phyloP scores from a whole-genome alignment of 306 rosid genomes.

The Casuarina equisetifolia region DNA sequence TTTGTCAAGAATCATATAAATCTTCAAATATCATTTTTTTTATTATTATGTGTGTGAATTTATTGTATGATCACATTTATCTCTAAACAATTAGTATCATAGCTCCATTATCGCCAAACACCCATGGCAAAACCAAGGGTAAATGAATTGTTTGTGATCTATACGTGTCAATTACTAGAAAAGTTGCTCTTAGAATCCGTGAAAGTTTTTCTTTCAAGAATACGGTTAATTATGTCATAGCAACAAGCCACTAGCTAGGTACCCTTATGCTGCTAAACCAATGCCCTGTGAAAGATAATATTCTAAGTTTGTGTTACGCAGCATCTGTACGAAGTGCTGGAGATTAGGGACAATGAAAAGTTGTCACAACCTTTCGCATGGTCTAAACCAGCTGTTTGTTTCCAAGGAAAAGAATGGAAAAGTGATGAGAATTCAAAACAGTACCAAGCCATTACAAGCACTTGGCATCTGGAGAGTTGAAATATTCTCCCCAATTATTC shows the following conservation, averaged over 20 bases:
- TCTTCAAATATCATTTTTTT: too few species aligned
- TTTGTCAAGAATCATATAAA: too few species aligned
- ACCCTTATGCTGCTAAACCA: not conserved
- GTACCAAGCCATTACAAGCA: not conserved
- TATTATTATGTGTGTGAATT: too few species aligned
- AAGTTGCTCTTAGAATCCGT: not conserved
- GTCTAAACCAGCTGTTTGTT: conserved; percentile 2
- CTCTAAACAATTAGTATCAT: too few species aligned
- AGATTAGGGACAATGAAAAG: not conserved
- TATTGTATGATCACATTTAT: too few species aligned
- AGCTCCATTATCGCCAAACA: too few species aligned
- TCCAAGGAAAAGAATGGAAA: not conserved
- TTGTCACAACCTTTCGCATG: not conserved
- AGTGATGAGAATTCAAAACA: not conserved
- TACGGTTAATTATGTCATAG: not conserved
- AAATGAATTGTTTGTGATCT: not conserved
- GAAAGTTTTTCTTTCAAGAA: not conserved
- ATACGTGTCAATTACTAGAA: not conserved
- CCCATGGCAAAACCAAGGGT: not conserved
- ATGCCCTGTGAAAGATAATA: not conserved
- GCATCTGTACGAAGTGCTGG: not conserved
- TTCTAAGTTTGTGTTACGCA: not conserved
- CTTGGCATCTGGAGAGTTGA: conserved; percentile 7
- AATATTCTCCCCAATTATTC: conserved; percentile 29
- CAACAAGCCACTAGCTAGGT: not conserved